Evolutionary conservation across 768 basidiomycete species (phyloP).

Genomic region (Leucogyrophana mollusca): DNA sequence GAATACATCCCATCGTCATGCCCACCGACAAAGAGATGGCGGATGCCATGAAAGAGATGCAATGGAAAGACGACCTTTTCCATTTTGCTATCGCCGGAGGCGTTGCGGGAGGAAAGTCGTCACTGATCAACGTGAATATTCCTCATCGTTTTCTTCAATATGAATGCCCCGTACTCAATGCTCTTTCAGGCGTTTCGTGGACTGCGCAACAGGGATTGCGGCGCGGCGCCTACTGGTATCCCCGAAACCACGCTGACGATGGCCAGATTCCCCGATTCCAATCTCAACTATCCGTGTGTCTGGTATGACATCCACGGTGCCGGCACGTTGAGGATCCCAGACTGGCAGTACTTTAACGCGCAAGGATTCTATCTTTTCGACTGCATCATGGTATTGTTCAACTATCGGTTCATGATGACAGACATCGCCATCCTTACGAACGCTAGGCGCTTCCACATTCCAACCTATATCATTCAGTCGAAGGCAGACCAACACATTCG

Average conservation of each 20-base stretch:
- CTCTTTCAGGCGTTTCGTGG: slow-evolving; percentile 27
- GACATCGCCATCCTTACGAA: slow-evolving; percentile 34
- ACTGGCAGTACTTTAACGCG: slow-evolving; percentile 38
- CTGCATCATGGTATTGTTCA: slow-evolving; percentile 32
- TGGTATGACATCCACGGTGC: slow-evolving; percentile 41
- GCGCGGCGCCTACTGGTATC: slow-evolving; percentile 31
- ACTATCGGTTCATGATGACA: slow-evolving; percentile 33
- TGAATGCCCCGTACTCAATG: slow-evolving; percentile 3
- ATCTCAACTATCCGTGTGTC: slow-evolving; percentile 18
- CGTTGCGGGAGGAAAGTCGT: slow-evolving; percentile 30
- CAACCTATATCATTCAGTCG: slow-evolving; percentile 35
- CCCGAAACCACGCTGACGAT: slow-evolving; percentile 31
- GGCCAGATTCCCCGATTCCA: slow-evolving; percentile 27
- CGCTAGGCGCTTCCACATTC: slow-evolving; percentile 32
- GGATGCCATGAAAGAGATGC: slow-evolving; percentile 21
- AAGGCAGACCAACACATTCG: slow-evolving; percentile 33
- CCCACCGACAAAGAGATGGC: slow-evolving; percentile 25
- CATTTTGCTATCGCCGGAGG: slow-evolving; percentile 30
- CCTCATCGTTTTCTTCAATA: not conserved
- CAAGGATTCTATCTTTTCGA: slow-evolving; percentile 38
- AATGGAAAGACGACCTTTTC: slow-evolving; percentile 26
- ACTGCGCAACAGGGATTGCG: slow-evolving; percentile 19
- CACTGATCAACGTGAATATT: slow-evolving; percentile 22
- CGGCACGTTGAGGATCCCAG: slow-evolving; percentile 32
- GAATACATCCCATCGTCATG: slow-evolving; percentile 28